Evolutionary conservation across 805 yeast genomes (phyloP).

Genomic region (Lipomyces kockii): DNA sequence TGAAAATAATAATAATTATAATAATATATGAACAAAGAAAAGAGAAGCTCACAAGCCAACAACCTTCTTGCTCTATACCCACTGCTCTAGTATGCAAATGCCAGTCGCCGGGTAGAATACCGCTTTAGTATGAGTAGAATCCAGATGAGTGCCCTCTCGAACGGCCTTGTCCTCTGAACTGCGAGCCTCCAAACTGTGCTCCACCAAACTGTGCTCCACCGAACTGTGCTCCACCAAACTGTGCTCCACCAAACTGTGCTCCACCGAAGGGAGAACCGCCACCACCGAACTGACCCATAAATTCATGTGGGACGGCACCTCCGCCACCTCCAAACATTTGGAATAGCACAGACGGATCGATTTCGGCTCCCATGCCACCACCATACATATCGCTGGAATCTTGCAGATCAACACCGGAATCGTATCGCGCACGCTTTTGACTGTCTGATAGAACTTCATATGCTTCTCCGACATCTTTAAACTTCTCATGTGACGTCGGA

Average conservation of each 20-base stretch:
- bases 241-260: constrained; percentile 13
- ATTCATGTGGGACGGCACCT: constrained; percentile 29
- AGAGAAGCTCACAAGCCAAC: neutral
- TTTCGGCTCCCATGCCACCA: constrained; percentile 55
- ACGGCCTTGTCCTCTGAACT: constrained; percentile 30
- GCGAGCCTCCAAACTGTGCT: constrained; percentile 29
- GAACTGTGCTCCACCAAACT: constrained; percentile 33
- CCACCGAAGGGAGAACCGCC: constrained; percentile 31
- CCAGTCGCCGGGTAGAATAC: neutral
- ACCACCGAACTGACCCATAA: constrained; percentile 35
- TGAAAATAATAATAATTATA: neutral
- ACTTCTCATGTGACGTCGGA: constrained; percentile 87
- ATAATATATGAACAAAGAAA: neutral
- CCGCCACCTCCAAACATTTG: constrained; percentile 49
- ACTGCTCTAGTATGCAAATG: neutral
- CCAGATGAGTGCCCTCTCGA: constrained; percentile 29
- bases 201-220: constrained; percentile 21
- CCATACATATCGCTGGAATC: constrained; percentile 64
- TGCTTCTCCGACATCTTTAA: constrained; percentile 88
- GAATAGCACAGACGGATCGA: constrained; percentile 47
- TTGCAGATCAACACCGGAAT: constrained; percentile 77
- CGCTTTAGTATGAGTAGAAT: constrained; percentile 23
- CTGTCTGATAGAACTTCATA: constrained; percentile 84
- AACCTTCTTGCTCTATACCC: neutral
- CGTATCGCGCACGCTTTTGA: constrained; percentile 86